Percentiles rank a stretch among this genome's conserved stretches.
Evolutionary conservation across 108 stramenopile species (phyloP).

Genomic region (Nitzschia sp.): DNA sequence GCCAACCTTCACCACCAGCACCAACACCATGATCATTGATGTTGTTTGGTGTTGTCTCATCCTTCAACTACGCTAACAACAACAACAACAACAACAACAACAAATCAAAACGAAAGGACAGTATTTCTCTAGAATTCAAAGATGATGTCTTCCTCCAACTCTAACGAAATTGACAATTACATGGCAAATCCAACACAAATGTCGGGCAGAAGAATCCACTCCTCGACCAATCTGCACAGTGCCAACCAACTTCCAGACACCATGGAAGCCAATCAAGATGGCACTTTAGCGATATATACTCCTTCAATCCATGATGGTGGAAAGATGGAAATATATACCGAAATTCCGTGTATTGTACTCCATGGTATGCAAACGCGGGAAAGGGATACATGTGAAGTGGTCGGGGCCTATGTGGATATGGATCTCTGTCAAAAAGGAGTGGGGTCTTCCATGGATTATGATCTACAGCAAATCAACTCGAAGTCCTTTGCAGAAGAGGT

Average conservation of each 20-base stretch:
- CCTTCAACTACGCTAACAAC: too few relatives aligned
- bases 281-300: conserved; percentile 8
- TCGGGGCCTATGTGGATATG: conserved; percentile 1
- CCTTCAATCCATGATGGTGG: not conserved
- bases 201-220: not conserved
- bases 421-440: not conserved
- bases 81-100: too few relatives aligned
- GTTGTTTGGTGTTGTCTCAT: too few relatives aligned
- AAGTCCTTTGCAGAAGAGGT: conserved; percentile 1
- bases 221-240: not conserved
- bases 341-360: conserved; percentile 12
- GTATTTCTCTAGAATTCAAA: too few relatives aligned
- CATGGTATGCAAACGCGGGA: conserved; percentile 24
- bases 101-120: too few relatives aligned
- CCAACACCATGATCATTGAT: too few relatives aligned
- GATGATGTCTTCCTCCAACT: too few relatives aligned
- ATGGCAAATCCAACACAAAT: not conserved
- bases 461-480: not conserved
- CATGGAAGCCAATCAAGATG: conserved; percentile 6
- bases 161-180: too few relatives aligned
- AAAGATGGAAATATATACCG: conserved; percentile 6
- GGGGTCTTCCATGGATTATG: not conserved
- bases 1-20: too few relatives aligned
- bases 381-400: conserved; percentile 1
- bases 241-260: conserved; percentile 1